These are phyloP conservation scores for Russula vinacea DNA, from an alignment of 768 basidiomycete species.

Conservation along the genomic window DNA sequence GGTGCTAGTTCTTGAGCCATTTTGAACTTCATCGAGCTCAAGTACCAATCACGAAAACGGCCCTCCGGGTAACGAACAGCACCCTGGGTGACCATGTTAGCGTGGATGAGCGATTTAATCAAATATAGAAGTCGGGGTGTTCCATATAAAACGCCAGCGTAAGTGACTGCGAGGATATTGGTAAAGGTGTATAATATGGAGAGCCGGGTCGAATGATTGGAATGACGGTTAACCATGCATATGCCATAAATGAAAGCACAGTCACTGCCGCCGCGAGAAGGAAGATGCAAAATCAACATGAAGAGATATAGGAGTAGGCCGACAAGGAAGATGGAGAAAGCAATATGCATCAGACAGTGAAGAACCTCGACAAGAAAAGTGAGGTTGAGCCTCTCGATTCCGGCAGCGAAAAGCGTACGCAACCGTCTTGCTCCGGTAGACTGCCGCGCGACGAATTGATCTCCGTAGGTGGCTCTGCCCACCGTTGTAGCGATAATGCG, in stretches of 20 bases:
- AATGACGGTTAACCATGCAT: background rate
- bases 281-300: too few relatives aligned
- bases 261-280: too few relatives aligned
- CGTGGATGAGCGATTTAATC: too few relatives aligned
- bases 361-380: background rate
- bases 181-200: background rate
- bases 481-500: background rate
- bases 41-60: background rate
- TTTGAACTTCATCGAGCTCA: background rate
- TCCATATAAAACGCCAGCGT: too few relatives aligned
- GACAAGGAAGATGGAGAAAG: background rate
- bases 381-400: background rate
- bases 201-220: background rate
- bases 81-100: background rate
- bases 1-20: background rate
- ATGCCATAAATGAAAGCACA: background rate
- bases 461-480: background rate
- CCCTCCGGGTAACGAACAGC: background rate
- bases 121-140: too few relatives aligned
- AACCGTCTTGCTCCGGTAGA: constrained; percentile 1
- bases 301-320: background rate
- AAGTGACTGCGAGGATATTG: too few relatives aligned
- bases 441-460: background rate
- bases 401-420: background rate
- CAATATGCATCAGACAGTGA: background rate